A percentile compares a stretch with the other conserved stretches of the same genome.
These are phyloP conservation scores for Talaromyces pinophilus DNA, from an alignment of 2,329 filamentous ascomycete species.

Conservation along the genomic window DNA sequence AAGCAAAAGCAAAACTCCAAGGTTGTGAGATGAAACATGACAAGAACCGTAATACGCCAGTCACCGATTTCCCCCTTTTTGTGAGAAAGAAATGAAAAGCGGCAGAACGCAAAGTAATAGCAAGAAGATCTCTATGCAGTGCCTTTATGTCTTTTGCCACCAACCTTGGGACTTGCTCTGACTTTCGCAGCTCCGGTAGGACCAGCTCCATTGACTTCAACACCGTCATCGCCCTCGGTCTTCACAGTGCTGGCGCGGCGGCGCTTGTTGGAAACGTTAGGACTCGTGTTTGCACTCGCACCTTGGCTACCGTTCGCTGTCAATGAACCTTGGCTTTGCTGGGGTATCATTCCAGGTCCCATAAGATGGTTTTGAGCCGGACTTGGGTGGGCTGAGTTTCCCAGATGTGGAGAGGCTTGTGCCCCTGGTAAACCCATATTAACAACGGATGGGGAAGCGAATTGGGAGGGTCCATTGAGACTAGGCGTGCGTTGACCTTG, in stretches of 20 bases:
- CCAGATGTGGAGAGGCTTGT: constrained; percentile 55
- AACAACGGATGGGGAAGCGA: constrained; percentile 60
- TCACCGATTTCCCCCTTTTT: constrained; percentile 22
- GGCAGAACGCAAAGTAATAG: constrained; percentile 13
- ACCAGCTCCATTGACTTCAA: constrained; percentile 53
- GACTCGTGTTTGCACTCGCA: constrained; percentile 63
- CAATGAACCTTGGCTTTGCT: constrained; percentile 59
- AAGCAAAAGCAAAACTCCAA: constrained; percentile 24
- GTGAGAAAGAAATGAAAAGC: constrained; percentile 22
- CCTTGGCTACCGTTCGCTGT: constrained; percentile 52
- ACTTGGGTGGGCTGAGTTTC: constrained; percentile 52
- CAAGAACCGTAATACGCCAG: constrained; percentile 25
- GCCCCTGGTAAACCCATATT: constrained; percentile 53
- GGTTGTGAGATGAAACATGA: constrained; percentile 18
- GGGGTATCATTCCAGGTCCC: constrained; percentile 57
- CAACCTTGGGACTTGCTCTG: constrained; percentile 50
- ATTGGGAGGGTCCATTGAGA: constrained; percentile 52
- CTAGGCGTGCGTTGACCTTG: constrained; percentile 46
- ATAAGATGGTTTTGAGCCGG: constrained; percentile 50
- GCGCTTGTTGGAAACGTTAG: constrained; percentile 61
- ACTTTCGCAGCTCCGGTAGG: constrained; percentile 43
- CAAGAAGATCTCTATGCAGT: constrained; percentile 31
- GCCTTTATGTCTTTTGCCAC: constrained; percentile 51
- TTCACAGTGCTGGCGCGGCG: constrained; percentile 62
- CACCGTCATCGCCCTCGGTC: constrained; percentile 56